Evolutionary conservation across 257 asterid species (phyloP).

Genomic region (Nicotiana undulata): DNA sequence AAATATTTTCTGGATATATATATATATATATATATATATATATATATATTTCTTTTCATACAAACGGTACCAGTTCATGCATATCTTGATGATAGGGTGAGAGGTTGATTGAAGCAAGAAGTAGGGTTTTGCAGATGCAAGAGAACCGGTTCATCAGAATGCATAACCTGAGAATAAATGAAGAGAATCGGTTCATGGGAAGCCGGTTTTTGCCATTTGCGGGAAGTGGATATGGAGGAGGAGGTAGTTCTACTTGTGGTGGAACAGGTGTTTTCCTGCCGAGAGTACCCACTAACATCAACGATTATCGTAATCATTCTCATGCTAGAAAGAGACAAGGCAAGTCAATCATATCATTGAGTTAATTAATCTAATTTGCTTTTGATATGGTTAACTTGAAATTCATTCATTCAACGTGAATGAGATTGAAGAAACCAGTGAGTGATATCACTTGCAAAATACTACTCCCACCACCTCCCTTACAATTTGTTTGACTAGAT

Average conservation of each 20-base stretch:
- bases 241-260: constrained; percentile 8
- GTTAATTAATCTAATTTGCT: too few relatives aligned
- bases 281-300: background rate
- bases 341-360: background rate
- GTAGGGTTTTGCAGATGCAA: constrained; percentile 6
- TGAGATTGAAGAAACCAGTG: background rate
- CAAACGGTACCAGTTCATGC: too few relatives aligned
- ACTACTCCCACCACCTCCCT: background rate
- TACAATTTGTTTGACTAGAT: background rate
- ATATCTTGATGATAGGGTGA: constrained; percentile 4
- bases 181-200: background rate
- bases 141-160: constrained; percentile 9
- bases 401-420: background rate
- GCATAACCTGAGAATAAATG: constrained; percentile 5
- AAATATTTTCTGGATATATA: background rate
- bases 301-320: background rate
- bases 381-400: background rate
- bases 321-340: background rate
- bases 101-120: constrained; percentile 11
- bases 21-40: too few relatives aligned
- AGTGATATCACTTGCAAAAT: background rate
- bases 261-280: constrained; percentile 31
- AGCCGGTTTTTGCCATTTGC: background rate
- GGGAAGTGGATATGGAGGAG: background rate
- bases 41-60: too few relatives aligned